phyloP scores from a whole-genome alignment of 2,329 filamentous ascomycete species.

The Rutstroemia sp. region DNA sequence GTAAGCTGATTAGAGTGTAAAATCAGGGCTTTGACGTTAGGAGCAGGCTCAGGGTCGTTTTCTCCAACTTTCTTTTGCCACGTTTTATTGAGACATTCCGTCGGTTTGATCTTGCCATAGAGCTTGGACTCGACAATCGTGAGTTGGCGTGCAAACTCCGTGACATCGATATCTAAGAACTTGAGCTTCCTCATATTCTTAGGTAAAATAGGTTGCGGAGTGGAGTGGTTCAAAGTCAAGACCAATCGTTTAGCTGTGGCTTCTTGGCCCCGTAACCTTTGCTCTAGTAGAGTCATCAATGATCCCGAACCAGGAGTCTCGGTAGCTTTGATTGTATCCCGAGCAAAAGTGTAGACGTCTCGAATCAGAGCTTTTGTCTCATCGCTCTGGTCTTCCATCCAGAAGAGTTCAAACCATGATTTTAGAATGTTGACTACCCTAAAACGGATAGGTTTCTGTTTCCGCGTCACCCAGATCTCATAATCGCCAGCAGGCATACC shows the following conservation, averaged over 20 bases:
- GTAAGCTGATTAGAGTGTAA: slow-evolving; percentile 97
- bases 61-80: slow-evolving; percentile 94
- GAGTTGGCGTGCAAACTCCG: slow-evolving; percentile 93
- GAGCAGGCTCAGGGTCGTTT: slow-evolving; percentile 75
- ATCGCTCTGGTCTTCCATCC: slow-evolving; percentile 92
- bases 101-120: slow-evolving; percentile 92
- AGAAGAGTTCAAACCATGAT: slow-evolving; percentile 97
- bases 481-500: slow-evolving; percentile 70
- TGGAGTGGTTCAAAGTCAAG: slow-evolving; percentile 74
- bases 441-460: slow-evolving; percentile 94
- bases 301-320: slow-evolving; percentile 84
- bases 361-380: slow-evolving; percentile 79
- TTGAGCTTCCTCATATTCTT: slow-evolving; percentile 99
- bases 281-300: slow-evolving; percentile 80
- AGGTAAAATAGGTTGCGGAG: slow-evolving; percentile 82
- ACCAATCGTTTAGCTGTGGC: slow-evolving; percentile 79
- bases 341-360: slow-evolving; percentile 83
- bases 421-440: slow-evolving; percentile 96
- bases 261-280: slow-evolving; percentile 82
- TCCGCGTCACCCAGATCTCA: slow-evolving; percentile 83
- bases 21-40: slow-evolving; percentile 94
- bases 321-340: slow-evolving; percentile 85
- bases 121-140: slow-evolving; percentile 94
- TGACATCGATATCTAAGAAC: slow-evolving; percentile 92
- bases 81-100: slow-evolving; percentile 95